A percentile compares a stretch with the other conserved stretches of the same genome.
These are phyloP conservation scores for Fomitopsis pulvina DNA, from an alignment of 768 basidiomycete genomes.

Conservation along the genomic window DNA sequence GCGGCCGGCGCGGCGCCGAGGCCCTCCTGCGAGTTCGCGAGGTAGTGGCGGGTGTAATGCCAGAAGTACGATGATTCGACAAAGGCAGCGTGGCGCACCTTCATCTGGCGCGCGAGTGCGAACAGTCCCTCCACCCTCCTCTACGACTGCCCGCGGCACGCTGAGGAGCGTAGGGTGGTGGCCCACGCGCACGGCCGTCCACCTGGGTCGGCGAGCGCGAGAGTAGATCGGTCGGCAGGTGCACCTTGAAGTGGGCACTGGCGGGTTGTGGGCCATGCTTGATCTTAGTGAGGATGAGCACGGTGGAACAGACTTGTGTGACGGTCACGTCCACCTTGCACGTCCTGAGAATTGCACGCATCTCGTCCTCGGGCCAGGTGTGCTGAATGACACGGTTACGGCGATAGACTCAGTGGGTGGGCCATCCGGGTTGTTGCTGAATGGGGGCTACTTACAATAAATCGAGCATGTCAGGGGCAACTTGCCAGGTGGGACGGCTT, in stretches of 20 bases:
- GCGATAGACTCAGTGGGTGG: background rate
- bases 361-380: background rate
- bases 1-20: background rate
- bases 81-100: background rate
- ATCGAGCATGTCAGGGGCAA: background rate
- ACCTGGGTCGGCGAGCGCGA: background rate
- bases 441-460: background rate
- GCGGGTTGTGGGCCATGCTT: background rate
- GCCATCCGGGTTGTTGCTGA: background rate
- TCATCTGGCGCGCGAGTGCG: background rate
- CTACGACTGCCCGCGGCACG: background rate
- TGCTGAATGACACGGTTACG: background rate
- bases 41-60: background rate
- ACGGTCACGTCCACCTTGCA: constrained; percentile 1
- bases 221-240: background rate
- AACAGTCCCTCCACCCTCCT: background rate
- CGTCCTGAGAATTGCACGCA: background rate
- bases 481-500: background rate
- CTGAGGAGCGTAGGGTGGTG: background rate
- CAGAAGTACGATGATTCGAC: constrained; percentile 1
- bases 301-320: background rate
- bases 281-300: background rate
- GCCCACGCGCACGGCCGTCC: background rate
- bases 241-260: background rate
- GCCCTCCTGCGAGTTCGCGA: background rate